These are phyloP conservation scores for Entrophospora sp. DNA, from an alignment of 192 early-diverging fungal species.

Conservation along the genomic window DNA sequence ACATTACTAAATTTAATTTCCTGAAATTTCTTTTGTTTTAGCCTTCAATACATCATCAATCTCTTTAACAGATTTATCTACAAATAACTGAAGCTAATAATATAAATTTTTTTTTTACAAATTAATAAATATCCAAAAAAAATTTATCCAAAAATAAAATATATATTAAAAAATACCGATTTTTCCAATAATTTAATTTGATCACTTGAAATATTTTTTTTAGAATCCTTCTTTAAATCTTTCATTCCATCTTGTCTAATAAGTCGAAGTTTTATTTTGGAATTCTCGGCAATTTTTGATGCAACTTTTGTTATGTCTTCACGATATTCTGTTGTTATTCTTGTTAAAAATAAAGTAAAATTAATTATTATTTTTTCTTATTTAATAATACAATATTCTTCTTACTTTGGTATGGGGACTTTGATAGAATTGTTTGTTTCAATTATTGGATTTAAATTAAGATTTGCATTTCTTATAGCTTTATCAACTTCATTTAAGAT, in stretches of 20 bases:
- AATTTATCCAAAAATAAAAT: not conserved
- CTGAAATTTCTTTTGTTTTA: conserved; percentile 60
- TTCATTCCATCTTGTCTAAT: conserved; percentile 67
- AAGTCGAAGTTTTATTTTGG: conserved; percentile 57
- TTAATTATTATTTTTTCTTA: not conserved
- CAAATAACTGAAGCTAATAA: conserved; percentile 44
- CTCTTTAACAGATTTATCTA: conserved; percentile 54
- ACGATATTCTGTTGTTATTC: conserved; percentile 65
- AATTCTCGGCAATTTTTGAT: conserved; percentile 50
- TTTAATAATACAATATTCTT: not conserved
- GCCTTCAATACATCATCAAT: conserved; percentile 57
- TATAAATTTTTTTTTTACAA: not conserved
- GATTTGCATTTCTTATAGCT: conserved; percentile 63
- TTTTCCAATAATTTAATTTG: conserved; percentile 49
- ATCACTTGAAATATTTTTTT: conserved; percentile 45
- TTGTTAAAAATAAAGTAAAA: conserved; percentile 17
- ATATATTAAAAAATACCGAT: conserved; percentile 27
- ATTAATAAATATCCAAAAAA: not conserved
- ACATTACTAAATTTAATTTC: too few species aligned
- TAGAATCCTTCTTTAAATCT: conserved; percentile 57
- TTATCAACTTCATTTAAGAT: conserved; percentile 53
- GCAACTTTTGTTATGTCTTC: conserved; percentile 61
- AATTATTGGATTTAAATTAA: conserved; percentile 72
- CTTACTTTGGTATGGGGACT: conserved; percentile 76
- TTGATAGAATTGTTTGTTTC: conserved; percentile 60